Conservation (phyloP, 148 eudicot species). For the Rhododendron williamsianum region DNA sequence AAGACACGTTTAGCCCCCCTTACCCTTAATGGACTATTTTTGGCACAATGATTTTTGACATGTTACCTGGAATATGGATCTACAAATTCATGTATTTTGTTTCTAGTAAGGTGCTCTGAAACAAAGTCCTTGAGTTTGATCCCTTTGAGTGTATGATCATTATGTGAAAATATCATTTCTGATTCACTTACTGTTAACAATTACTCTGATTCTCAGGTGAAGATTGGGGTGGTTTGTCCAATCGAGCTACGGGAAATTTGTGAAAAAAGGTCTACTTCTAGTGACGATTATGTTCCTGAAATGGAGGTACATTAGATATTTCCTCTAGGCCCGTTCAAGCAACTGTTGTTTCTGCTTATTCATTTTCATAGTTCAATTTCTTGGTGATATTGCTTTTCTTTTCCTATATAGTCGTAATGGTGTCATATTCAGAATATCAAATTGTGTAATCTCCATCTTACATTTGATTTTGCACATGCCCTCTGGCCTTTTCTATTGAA, state of each 20-base stretch:
- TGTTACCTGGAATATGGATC: neutral
- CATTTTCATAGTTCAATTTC: neutral
- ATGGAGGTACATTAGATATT: slow-evolving; percentile 62
- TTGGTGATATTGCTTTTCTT: neutral
- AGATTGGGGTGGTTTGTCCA: slow-evolving; percentile 24
- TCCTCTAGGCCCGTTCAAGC: too few relatives aligned
- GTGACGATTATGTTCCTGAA: slow-evolving; percentile 83
- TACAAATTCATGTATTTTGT: neutral
- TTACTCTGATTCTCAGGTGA: slow-evolving; percentile 7
- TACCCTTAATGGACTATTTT: neutral
- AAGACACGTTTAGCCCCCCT: too few relatives aligned
- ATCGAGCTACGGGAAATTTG: slow-evolving; percentile 64
- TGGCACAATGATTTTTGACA: neutral
- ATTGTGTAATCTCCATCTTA: neutral
- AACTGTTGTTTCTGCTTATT: too few relatives aligned
- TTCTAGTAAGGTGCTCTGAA: neutral
- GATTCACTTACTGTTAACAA: slow-evolving; percentile 4
- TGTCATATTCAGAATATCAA: neutral
- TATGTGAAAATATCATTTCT: neutral
- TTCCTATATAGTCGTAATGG: neutral
- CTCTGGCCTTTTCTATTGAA: slow-evolving; percentile 20
- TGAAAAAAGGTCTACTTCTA: slow-evolving; percentile 83
- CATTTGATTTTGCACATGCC: slow-evolving; percentile 53
- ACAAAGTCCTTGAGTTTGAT: neutral
- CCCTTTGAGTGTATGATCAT: neutral